These are phyloP conservation scores for Phialocephala subalpina DNA, from an alignment of 2,329 filamentous ascomycete species.

Conservation along the genomic window DNA sequence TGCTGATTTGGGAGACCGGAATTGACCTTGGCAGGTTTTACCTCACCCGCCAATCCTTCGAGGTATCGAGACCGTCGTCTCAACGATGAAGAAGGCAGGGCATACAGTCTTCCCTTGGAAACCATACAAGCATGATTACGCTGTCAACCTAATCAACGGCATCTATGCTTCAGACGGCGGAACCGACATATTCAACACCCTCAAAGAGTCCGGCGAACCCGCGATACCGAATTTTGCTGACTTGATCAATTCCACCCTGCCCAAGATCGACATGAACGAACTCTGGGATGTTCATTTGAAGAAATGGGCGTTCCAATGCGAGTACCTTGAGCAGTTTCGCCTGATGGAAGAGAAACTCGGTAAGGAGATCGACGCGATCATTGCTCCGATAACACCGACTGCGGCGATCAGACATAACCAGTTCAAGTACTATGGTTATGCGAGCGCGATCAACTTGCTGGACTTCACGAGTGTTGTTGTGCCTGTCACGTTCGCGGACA, in stretches of 20 bases:
- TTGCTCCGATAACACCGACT: conserved; percentile 44
- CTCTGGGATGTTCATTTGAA: conserved; percentile 36
- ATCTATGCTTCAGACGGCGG: conserved; percentile 42
- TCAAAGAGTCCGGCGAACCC: conserved; percentile 45
- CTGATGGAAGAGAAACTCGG: conserved; percentile 38
- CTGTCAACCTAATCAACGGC: conserved; percentile 35
- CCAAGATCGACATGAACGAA: conserved; percentile 37
- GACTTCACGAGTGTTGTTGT: conserved; percentile 50
- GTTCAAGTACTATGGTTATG: conserved; percentile 39
- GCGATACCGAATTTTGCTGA: conserved; percentile 45
- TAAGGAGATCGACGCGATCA: conserved; percentile 44
- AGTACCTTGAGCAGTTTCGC: conserved; percentile 45
- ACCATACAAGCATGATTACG: conserved; percentile 45
- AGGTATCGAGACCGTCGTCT: conserved; percentile 42
- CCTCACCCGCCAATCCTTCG: conserved; percentile 48
- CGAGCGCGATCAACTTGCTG: conserved; percentile 38
- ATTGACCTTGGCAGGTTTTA: conserved; percentile 36
- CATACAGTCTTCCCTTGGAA: conserved; percentile 46
- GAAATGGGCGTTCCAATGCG: conserved; percentile 42
- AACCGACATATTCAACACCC: conserved; percentile 32
- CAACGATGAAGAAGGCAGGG: conserved; percentile 44
- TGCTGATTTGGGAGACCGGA: neutral
- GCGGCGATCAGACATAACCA: conserved; percentile 43
- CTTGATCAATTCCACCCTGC: conserved; percentile 30
- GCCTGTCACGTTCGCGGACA: conserved; percentile 52